phyloP scores from a whole-genome alignment of 192 early-diverging fungal species.

The Mortierella claussenii region DNA sequence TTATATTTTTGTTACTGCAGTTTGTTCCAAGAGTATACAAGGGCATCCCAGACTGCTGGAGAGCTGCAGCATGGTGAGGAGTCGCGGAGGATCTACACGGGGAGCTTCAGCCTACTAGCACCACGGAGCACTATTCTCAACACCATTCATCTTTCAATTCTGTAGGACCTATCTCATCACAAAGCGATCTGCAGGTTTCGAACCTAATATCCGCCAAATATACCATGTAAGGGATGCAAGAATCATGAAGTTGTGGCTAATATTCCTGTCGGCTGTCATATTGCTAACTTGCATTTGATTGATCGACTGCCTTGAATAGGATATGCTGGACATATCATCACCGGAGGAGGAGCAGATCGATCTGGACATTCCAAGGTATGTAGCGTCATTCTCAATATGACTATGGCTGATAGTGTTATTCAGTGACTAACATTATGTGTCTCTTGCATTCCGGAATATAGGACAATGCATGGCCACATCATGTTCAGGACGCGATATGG shows the following conservation, averaged over 20 bases:
- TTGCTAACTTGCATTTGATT: too few relatives aligned
- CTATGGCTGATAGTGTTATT: too few relatives aligned
- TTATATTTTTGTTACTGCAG: constrained; percentile 13
- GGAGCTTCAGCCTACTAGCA: too few relatives aligned
- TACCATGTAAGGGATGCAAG: constrained; percentile 24
- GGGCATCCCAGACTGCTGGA: constrained; percentile 68
- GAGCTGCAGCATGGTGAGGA: constrained; percentile 67
- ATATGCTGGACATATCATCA: constrained; percentile 50
- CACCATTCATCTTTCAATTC: too few relatives aligned
- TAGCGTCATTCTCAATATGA: too few relatives aligned
- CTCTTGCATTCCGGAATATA: too few relatives aligned
- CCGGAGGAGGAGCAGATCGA: constrained; percentile 67
- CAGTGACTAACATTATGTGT: too few relatives aligned
- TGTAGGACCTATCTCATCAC: constrained; percentile 27
- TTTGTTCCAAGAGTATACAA: constrained; percentile 64
- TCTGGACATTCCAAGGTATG: constrained; percentile 63
- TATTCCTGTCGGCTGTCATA: too few relatives aligned
- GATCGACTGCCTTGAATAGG: background rate
- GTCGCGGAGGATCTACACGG: too few relatives aligned
- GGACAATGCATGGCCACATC: constrained; percentile 65
- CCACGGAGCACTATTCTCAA: too few relatives aligned
- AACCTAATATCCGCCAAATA: constrained; percentile 39
- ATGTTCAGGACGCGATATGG: constrained; percentile 70
- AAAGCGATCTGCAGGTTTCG: constrained; percentile 32
- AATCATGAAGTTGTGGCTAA: background rate